These are phyloP conservation scores for Scalesia atractyloides DNA, from an alignment of 129 eudicot genomes.

Conservation along the genomic window DNA sequence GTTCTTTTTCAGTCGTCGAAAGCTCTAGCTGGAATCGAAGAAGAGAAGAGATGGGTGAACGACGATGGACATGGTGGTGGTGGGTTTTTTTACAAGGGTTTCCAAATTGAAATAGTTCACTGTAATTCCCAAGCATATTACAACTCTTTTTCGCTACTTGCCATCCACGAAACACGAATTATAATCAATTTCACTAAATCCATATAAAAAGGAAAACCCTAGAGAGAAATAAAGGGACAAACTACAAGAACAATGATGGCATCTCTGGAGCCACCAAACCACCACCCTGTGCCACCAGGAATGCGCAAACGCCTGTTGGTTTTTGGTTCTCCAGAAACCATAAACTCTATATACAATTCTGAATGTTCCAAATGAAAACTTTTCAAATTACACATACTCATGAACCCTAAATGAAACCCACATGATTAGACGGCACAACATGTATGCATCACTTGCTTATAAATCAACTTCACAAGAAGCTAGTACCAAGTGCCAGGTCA, in stretches of 20 bases:
- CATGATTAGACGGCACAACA: slow-evolving; percentile 17
- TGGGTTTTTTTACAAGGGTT: no score
- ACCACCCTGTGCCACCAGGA: not conserved
- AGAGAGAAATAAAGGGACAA: not conserved
- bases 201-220: not conserved
- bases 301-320: not conserved
- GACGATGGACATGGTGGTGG: no score
- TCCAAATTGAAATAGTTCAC: no score
- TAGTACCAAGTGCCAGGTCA: slow-evolving; percentile 73
- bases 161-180: no score
- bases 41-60: no score
- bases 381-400: slow-evolving; percentile 21
- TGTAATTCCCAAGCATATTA: no score
- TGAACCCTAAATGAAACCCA: not conserved
- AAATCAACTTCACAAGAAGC: slow-evolving; percentile 85
- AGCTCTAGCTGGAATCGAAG: no score
- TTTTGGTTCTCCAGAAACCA: not conserved
- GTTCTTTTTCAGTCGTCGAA: no score
- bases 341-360: slow-evolving; percentile 25
- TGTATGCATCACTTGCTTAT: slow-evolving; percentile 1
- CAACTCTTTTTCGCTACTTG: no score
- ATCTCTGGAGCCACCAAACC: not conserved
- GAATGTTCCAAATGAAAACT: not conserved
- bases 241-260: not conserved
- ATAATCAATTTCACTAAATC: not conserved